Conservation (phyloP, 352 stramenopile genomes). For the Pythium rishiriense region DNA sequence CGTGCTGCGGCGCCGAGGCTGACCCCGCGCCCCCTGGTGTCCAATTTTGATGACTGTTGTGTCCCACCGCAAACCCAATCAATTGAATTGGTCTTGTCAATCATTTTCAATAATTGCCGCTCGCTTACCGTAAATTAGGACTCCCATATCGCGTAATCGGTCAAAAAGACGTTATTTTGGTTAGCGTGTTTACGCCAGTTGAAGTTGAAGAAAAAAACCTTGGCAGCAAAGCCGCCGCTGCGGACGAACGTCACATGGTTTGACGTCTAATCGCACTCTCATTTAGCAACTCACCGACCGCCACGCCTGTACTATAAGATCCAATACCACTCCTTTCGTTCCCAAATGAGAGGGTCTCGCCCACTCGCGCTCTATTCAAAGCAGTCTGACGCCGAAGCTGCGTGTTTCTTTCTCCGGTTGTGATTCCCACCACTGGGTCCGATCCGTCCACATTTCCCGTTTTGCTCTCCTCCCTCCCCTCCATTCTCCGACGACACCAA, state of each 20-base stretch:
- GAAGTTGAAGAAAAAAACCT: slow-evolving; percentile 31
- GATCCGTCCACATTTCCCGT: slow-evolving; percentile 5
- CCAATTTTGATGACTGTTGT: neutral
- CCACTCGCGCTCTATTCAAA: neutral
- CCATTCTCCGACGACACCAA: neutral
- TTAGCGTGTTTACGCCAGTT: slow-evolving; percentile 13
- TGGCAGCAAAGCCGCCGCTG: slow-evolving; percentile 17
- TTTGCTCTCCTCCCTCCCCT: no score
- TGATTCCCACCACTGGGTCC: neutral
- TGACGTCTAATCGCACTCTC: slow-evolving; percentile 29
- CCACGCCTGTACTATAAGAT: neutral
- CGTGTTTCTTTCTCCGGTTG: neutral
- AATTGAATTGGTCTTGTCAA: neutral
- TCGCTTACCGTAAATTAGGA: slow-evolving; percentile 2
- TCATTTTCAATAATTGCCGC: slow-evolving; percentile 4
- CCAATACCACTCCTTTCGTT: neutral
- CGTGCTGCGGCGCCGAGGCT: slow-evolving; percentile 20
- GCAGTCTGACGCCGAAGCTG: neutral
- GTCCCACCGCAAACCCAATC: slow-evolving; percentile 3
- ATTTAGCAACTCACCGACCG: slow-evolving; percentile 11
- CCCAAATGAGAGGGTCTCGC: neutral
- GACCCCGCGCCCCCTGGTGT: neutral
- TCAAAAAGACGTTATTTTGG: slow-evolving; percentile 14
- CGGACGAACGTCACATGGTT: slow-evolving; percentile 3
- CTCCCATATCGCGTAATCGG: slow-evolving; percentile 6